Percentiles rank a stretch among this genome's conserved stretches.
Evolutionary conservation across 2,329 filamentous ascomycete species (phyloP).

Genomic region (Clonostachys rosea): DNA sequence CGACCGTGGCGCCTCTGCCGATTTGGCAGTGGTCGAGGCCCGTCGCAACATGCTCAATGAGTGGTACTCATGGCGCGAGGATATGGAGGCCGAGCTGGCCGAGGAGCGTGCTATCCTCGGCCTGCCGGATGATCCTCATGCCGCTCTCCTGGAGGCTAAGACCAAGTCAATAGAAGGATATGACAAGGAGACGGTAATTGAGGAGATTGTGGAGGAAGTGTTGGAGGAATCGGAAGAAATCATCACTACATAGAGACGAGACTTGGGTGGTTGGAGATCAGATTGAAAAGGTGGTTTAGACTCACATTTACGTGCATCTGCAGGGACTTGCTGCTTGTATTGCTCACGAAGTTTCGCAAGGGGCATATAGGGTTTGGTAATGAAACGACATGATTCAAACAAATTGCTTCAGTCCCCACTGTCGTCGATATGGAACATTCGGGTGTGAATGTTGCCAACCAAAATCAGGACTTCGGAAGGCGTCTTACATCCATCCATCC

Average conservation of each 20-base stretch:
- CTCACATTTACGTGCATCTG: slow-evolving; percentile 12
- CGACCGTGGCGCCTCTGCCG: slow-evolving; percentile 88
- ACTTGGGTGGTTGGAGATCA: background rate
- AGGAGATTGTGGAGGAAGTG: slow-evolving; percentile 84
- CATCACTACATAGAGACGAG: slow-evolving; percentile 25
- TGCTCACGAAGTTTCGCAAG: slow-evolving; percentile 16
- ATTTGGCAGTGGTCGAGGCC: slow-evolving; percentile 88
- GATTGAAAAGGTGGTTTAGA: slow-evolving; percentile 8
- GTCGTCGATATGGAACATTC: too few relatives aligned
- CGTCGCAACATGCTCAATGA: slow-evolving; percentile 79
- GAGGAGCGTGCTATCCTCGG: slow-evolving; percentile 68
- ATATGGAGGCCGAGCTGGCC: slow-evolving; percentile 64
- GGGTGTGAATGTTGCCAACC: too few relatives aligned
- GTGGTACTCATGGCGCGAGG: slow-evolving; percentile 81
- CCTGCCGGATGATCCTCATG: slow-evolving; percentile 60
- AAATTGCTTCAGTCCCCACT: background rate
- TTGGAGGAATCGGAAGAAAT: slow-evolving; percentile 82
- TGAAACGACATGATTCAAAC: background rate
- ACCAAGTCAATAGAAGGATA: slow-evolving; percentile 42
- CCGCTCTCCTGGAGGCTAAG: slow-evolving; percentile 55
- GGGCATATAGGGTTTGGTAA: background rate
- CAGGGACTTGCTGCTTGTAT: slow-evolving; percentile 14
- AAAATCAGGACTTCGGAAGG: too few relatives aligned
- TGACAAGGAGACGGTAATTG: slow-evolving; percentile 74
- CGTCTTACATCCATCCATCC: too few relatives aligned